Percentiles rank a stretch among this genome's conserved stretches.
These are phyloP conservation scores for Poterioochromonas sp. DNA, from an alignment of 352 stramenopile species.

Conservation along the genomic window DNA sequence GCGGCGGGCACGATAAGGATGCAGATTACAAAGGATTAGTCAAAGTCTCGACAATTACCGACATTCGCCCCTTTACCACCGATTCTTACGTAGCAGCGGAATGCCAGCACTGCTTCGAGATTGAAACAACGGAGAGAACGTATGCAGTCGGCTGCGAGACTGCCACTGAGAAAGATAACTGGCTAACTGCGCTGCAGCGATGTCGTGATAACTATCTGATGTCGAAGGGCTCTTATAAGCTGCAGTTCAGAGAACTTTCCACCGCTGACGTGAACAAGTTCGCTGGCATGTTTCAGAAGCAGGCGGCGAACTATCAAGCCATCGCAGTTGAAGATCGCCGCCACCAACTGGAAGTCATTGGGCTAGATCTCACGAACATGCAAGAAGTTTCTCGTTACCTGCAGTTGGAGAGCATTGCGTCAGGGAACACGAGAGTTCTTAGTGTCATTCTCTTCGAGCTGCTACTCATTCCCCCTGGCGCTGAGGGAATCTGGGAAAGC, in stretches of 20 bases:
- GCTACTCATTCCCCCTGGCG: not conserved
- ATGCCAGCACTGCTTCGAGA: constrained; percentile 1
- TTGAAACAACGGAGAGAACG: not conserved
- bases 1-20: not conserved
- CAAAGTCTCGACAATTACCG: not conserved
- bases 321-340: not conserved
- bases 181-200: not conserved
- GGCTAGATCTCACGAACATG: not conserved
- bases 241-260: not conserved
- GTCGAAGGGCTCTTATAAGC: not conserved
- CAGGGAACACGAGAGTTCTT: not conserved
- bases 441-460: not conserved
- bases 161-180: not conserved
- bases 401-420: not conserved
- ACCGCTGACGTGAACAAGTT: not conserved
- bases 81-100: not conserved
- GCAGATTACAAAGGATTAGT: not conserved
- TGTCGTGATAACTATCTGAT: not conserved
- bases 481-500: not conserved
- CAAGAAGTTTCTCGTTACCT: not conserved
- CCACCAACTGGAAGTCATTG: not conserved
- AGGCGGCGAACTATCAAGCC: not conserved
- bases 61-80: not conserved
- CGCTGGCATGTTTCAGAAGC: not conserved
- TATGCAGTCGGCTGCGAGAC: not conserved